Evolutionary conservation across 805 yeast genomes (phyloP), one percentile per base, ranked within the genome.

Genomic region (Yarrowia sp.): DNA sequence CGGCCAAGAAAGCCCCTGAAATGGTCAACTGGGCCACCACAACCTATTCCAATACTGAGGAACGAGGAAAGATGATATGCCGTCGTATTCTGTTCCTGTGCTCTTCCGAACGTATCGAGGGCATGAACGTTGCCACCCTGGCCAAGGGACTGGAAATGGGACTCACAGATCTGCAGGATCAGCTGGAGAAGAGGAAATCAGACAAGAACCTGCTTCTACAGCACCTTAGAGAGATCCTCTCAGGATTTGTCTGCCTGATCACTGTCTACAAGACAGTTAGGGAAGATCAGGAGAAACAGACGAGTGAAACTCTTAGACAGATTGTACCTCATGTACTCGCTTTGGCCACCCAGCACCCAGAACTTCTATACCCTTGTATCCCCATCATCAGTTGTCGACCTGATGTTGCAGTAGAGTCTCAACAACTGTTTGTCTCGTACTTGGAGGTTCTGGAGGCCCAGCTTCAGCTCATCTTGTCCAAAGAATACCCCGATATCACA

Each of bases 301-400:
- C 64, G 2, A 56, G 64, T 11, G 49, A 56, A 2, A 26, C 32
- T 5, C 52, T 59, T 32, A 59, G 32, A 12, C 40, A 59, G 42
- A 59, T 59, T 26, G 52, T 59, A 35, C 65, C 50, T 3, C 22
- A 43, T 19, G 65, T 45, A 2, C 50, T 59, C 19, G 32, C 65
- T 35, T n/a, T 59, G 45, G 65, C 52, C 35, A 59, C 52, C 16
- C 32, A 59, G 19, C 7, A 59, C 42, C 65, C 65, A 8, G 42
- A 59, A 12, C 35, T 59, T 3, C 42, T 59, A 5, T 59, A 59
- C 43, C 65, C 65, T 19, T 43, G 52, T 9, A 59, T 59, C 19
- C 65, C 65, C 16, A 59, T 59, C 16, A 42, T 59, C 52, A 59
- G 65, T 14, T 59, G 65, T 16, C 50, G 65, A 35, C 65, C 65